phyloP scores from a whole-genome alignment of 2,329 filamentous ascomycete species.

The Akanthomyces uredinophilus region DNA sequence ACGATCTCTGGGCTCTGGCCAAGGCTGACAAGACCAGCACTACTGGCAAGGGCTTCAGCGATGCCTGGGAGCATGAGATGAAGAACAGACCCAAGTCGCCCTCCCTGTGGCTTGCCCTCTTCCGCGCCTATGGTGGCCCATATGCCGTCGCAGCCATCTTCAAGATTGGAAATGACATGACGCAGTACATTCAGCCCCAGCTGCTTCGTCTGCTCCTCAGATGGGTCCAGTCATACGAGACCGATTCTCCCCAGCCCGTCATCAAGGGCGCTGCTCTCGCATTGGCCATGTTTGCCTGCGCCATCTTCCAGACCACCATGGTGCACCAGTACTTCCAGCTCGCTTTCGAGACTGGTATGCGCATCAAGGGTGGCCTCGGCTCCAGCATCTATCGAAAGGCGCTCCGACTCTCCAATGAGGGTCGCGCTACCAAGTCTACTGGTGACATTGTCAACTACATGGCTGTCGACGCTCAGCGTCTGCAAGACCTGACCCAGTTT shows the following conservation, averaged over 20 bases:
- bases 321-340: conserved; percentile 98
- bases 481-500: conserved; percentile 93
- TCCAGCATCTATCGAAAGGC: conserved; percentile 92
- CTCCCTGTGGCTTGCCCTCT: conserved; percentile 81
- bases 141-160: conserved; percentile 79
- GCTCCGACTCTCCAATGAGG: conserved; percentile 86
- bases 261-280: conserved; percentile 84
- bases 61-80: conserved; percentile 73
- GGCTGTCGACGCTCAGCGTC: conserved; percentile 93
- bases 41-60: conserved; percentile 65
- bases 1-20: conserved; percentile 90
- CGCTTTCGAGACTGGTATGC: conserved; percentile 93
- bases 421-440: conserved; percentile 79
- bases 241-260: conserved; percentile 63
- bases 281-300: conserved; percentile 85
- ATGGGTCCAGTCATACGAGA: conserved; percentile 75
- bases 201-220: conserved; percentile 76
- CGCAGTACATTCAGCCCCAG: conserved; percentile 89
- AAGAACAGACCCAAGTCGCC: conserved; percentile 52
- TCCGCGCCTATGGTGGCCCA: conserved; percentile 77
- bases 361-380: conserved; percentile 85
- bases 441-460: conserved; percentile 99
- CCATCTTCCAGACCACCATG: conserved; percentile 78
- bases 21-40: conserved; percentile 71
- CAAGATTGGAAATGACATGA: conserved; percentile 80